Conservation (phyloP, 768 basidiomycete species). For the Phylloporus sp. region DNA sequence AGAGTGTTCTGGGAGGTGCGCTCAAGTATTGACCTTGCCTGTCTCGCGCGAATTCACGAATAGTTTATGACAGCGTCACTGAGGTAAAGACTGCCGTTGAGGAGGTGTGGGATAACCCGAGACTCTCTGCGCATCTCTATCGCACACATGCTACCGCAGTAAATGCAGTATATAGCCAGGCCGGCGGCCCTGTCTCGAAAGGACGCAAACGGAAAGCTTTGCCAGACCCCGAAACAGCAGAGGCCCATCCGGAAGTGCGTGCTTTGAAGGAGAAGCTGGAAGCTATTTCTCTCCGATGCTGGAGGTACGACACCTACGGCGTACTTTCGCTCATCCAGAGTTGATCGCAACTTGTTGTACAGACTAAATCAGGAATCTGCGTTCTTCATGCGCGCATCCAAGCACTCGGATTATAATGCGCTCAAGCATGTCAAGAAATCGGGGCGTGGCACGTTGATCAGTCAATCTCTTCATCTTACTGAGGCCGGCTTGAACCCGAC, state of each 20-base stretch:
- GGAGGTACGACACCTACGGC: constrained; percentile 44
- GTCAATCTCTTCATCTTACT: not conserved
- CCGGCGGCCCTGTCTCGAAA: constrained; percentile 25
- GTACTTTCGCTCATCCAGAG: not conserved
- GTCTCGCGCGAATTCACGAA: not conserved
- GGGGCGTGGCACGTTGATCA: constrained; percentile 31
- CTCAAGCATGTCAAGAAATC: constrained; percentile 30
- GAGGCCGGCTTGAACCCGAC: not conserved
- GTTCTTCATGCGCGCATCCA: constrained; percentile 58
- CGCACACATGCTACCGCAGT: constrained; percentile 49
- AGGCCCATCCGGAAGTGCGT: constrained; percentile 43
- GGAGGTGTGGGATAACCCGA: constrained; percentile 50
- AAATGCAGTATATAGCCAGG: constrained; percentile 31
- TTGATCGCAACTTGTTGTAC: constrained; percentile 3
- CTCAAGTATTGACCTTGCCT: not conserved
- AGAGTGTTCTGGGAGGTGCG: constrained; percentile 41
- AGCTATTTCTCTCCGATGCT: constrained; percentile 48
- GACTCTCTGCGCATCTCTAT: constrained; percentile 51
- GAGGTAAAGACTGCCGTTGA: constrained; percentile 45
- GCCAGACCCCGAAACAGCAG: constrained; percentile 11
- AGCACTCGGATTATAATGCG: constrained; percentile 63
- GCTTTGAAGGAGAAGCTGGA: constrained; percentile 50
- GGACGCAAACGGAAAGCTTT: constrained; percentile 36
- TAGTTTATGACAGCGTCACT: constrained; percentile 40
- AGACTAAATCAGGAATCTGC: constrained; percentile 52